phyloP scores from a whole-genome alignment of 345 rosid genomes.

The Salix koriyanagi region DNA sequence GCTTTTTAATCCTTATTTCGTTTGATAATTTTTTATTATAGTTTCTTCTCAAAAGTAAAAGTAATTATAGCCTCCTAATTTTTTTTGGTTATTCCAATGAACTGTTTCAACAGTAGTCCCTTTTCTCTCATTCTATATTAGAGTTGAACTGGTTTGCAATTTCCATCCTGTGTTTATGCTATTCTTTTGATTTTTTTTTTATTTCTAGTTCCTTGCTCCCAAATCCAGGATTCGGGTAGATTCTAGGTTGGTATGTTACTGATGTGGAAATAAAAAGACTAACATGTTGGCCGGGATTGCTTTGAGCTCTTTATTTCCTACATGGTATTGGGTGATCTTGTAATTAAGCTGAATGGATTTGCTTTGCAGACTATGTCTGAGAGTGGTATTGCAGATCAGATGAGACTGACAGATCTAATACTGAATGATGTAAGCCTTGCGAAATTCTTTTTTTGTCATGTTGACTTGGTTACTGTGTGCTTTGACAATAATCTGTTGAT shows the following conservation, averaged over 20 bases:
- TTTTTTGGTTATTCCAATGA: not conserved
- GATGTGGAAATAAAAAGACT: not conserved
- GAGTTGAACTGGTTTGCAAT: not conserved
- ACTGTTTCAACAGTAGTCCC: not conserved
- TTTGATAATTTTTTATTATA: not conserved
- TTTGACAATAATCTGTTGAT: not conserved
- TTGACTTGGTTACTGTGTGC: not conserved
- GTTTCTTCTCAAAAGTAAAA: not conserved
- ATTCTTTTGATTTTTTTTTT: not conserved
- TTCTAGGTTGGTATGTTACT: not conserved
- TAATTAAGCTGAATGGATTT: constrained; percentile 5
- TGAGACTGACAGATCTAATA: constrained; percentile 69
- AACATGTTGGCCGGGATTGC: not conserved
- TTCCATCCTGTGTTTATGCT: not conserved
- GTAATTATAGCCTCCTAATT: not conserved
- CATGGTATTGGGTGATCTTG: not conserved
- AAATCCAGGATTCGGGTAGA: not conserved
- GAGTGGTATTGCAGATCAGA: constrained; percentile 90
- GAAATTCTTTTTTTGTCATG: not conserved
- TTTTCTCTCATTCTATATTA: too few relatives aligned
- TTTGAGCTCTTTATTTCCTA: not conserved
- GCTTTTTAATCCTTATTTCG: constrained; percentile 1
- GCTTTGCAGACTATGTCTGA: constrained; percentile 70
- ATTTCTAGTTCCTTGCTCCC: not conserved
- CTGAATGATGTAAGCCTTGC: constrained; percentile 66